These are phyloP conservation scores for Chlamydomonas reinhardtii DNA, from an alignment of 163 green algal genomes.

Conservation along the genomic window DNA sequence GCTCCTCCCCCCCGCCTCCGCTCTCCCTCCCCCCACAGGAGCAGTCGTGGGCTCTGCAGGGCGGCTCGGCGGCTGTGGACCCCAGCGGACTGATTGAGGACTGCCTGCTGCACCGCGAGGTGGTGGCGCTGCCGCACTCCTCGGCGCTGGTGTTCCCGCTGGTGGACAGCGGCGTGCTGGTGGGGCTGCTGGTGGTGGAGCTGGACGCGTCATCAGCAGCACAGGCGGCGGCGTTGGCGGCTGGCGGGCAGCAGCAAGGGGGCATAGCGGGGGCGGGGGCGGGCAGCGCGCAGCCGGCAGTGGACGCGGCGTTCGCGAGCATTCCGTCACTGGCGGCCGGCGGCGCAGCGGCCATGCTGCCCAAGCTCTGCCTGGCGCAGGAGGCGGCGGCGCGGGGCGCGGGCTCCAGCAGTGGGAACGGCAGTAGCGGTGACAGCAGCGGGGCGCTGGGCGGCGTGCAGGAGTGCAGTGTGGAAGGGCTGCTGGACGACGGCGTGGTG, in stretches of 20 bases:
- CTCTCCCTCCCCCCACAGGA: neutral
- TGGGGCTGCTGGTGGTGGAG: constrained; percentile 66
- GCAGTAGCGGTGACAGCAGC: neutral
- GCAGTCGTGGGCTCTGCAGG: constrained; percentile 45
- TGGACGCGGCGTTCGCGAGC: no score
- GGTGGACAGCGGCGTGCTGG: constrained; percentile 53
- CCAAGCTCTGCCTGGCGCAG: neutral
- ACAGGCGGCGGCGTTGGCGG: neutral
- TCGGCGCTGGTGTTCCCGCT: constrained; percentile 62
- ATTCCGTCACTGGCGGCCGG: neutral
- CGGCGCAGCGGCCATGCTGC: neutral
- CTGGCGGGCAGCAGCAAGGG: neutral
- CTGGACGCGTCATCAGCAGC: neutral
- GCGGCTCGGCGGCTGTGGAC: constrained; percentile 29
- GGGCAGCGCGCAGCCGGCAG: no score
- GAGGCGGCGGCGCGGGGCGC: neutral
- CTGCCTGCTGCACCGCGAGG: constrained; percentile 54
- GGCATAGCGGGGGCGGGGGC: neutral
- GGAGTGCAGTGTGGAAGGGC: no score
- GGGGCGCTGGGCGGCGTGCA: neutral
- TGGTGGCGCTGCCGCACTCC: constrained; percentile 60
- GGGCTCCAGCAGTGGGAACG: neutral
- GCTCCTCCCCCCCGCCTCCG: neutral
- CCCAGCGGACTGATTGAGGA: constrained; percentile 50
- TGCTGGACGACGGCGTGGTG: no score